Evolutionary conservation across 2,329 filamentous ascomycete genomes (phyloP), one percentile per base, ranked within the genome.

Genomic region (Colletotrichum navitas): DNA sequence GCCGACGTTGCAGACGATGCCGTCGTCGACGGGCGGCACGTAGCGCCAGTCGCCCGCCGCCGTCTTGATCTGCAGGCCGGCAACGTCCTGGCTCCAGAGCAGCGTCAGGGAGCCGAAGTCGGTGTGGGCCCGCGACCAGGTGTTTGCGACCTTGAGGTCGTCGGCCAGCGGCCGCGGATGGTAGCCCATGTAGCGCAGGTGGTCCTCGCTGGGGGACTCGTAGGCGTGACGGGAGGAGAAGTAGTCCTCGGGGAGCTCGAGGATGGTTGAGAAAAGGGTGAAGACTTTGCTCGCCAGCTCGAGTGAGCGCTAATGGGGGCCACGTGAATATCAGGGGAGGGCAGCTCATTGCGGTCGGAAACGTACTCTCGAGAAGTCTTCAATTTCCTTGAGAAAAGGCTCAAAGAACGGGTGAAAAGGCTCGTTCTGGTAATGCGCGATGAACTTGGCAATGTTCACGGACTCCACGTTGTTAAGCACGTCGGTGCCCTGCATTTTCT

Each of bases 161-260:
- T 84, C 81, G 8, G 82, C 81, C 21, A 79, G 74, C 0, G 80
- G 79, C 10, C 86, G 83, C 0, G 83, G 80, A 36, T 83, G 81
- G 74, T 88, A 89, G 59, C 84, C 81, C 87, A 88, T 89, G 77
- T 88, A 88, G 10, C 88, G 85, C 16, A 88, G 81, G 73, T 89
- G 87, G 69, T 87, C 85, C 61, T 89, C 87, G 54, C 85, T 85
- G 21, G 84, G 80, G 41, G 83, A 79, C 2, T 86, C 81, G 72
- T 89, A 90, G 7, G 79, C 80, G 75, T 90, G 88, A 58, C 84
- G 81, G 8, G 82, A 82, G 24, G 86, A 83, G 54, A 90, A 83
- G 71, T 85, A 85, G 16, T 89, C 85, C 51, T 86, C 84, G 0
- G 86, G 85, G 0, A 90, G 80, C 75, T 89, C 84, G 1, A 90